Conservation (phyloP, 2,329 filamentous ascomycete species). For the Coleophoma cylindrospora region DNA sequence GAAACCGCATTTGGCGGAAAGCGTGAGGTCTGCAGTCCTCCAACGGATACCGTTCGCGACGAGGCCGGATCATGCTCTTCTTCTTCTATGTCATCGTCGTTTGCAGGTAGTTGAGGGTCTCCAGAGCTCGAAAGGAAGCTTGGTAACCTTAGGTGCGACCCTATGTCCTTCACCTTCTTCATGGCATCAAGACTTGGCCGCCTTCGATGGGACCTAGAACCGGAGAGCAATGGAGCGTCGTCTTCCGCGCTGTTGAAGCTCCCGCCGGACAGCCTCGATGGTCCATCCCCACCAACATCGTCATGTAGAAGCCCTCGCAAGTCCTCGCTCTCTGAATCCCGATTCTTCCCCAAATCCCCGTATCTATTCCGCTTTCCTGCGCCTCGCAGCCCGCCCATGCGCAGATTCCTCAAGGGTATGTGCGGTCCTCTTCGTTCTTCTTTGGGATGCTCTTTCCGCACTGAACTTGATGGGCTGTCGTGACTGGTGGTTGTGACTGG, state of each 20-base stretch:
- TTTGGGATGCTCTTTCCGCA: constrained; percentile 19
- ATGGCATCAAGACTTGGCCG: constrained; percentile 33
- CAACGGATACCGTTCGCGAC: constrained; percentile 72
- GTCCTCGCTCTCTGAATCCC: constrained; percentile 59
- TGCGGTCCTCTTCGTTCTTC: constrained; percentile 22
- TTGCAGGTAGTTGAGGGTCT: constrained; percentile 7
- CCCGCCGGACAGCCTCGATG: constrained; percentile 52
- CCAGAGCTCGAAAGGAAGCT: constrained; percentile 53
- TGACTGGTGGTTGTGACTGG: constrained; percentile 36
- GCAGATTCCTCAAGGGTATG: constrained; percentile 69
- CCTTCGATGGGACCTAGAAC: constrained; percentile 9
- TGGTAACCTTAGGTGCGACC: constrained; percentile 57
- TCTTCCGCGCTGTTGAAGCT: constrained; percentile 56
- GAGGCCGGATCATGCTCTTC: constrained; percentile 61
- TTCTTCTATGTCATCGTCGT: constrained; percentile 36
- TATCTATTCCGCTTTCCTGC: constrained; percentile 46
- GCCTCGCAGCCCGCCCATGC: constrained; percentile 59
- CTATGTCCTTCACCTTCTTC: constrained; percentile 39
- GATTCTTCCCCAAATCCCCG: constrained; percentile 53
- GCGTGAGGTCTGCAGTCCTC: constrained; percentile 64
- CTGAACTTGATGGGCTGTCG: constrained; percentile 16
- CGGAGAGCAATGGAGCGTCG: constrained; percentile 66
- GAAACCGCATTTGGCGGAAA: constrained; percentile 91
- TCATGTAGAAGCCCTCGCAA: constrained; percentile 62
- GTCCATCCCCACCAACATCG: constrained; percentile 40